Evolutionary conservation across 352 stramenopile species (phyloP), one percentile per base, ranked within the genome.

Genomic region (Albugo candida): DNA sequence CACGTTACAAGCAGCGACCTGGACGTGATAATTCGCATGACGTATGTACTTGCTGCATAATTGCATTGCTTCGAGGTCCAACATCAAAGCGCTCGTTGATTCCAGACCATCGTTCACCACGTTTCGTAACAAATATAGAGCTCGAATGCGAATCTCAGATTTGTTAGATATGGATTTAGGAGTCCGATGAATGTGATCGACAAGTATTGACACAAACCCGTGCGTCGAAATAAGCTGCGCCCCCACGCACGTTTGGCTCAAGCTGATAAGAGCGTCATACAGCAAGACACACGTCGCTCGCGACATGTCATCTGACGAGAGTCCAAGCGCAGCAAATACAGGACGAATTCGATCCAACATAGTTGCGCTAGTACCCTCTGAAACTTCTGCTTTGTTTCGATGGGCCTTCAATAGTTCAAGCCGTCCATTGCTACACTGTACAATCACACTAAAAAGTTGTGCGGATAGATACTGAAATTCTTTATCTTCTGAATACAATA

Each of bases 51-150:
- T 64, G 10, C 58, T 52, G 31, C 60, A 67, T 34, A 73, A 53
- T 14, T 65, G 53, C 13, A 86, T 48, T 5, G 41, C 59, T 4
- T 64, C 64, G 2, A 83, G 58, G 24, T 86, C 71, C 45, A 86
- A 56, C 4, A 67, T 67, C 13, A 60, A 61, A 36, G 67, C 55
- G 16, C 55, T 65, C 2, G 71, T 83, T 37, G 42, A 40, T 42
- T 71, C 61, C 0, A 64, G 55, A 37, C 69, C 69, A 50, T 86
- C 74, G 48, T 86, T 86, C 41, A 82, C 36, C 13, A 83, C 18
- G 16, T 75, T 59, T 41, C 79, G 79, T 14, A 86, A 60, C 20
- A 86, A 52, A 18, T 70, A 57, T 16, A 86, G 59, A 14, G 64
- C 65, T 35, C 65, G 64, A 13, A 81, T 48, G 11, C 67, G 58